Percentiles rank a stretch among this genome's conserved stretches.
phyloP scores from a whole-genome alignment of 2,329 filamentous ascomycete species.

The Erysiphe pulchra region DNA sequence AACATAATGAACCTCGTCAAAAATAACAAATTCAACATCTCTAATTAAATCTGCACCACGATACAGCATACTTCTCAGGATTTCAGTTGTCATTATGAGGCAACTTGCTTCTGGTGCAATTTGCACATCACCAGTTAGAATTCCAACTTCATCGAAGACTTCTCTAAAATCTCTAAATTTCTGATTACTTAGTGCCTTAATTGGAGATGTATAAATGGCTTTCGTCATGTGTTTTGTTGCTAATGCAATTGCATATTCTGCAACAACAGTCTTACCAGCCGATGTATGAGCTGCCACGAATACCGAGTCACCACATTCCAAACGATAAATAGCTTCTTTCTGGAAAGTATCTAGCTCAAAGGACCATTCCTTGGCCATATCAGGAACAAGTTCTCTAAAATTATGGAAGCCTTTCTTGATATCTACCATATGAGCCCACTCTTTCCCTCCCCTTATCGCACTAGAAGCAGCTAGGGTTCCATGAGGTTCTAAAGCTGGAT shows the following conservation, averaged over 20 bases:
- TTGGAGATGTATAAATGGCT: constrained; percentile 94
- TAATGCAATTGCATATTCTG: constrained; percentile 89
- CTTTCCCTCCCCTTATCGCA: constrained; percentile 47
- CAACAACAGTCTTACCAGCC: constrained; percentile 91
- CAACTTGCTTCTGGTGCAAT: constrained; percentile 95
- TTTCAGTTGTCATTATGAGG: constrained; percentile 98
- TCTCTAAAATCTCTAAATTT: constrained; percentile 90
- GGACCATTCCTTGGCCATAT: constrained; percentile 90
- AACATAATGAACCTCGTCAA: constrained; percentile 96
- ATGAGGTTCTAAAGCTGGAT: constrained; percentile 69
- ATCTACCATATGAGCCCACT: constrained; percentile 98
- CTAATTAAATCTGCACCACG: constrained; percentile 84
- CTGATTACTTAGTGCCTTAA: constrained; percentile 95
- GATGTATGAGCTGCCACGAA: constrained; percentile 97
- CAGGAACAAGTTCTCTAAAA: constrained; percentile 74
- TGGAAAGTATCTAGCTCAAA: constrained; percentile 97
- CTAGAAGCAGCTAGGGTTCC: constrained; percentile 47
- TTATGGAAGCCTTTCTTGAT: constrained; percentile 84
- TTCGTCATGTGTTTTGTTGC: constrained; percentile 99
- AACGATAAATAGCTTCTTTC: constrained; percentile 92
- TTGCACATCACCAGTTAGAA: constrained; percentile 90
- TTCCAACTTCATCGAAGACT: constrained; percentile 85
- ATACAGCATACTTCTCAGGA: constrained; percentile 93
- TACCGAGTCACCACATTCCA: constrained; percentile 88
- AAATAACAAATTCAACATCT: constrained; percentile 96